Evolutionary conservation across 2,329 filamentous ascomycete species (phyloP), one percentile per base, ranked within the genome.

Genomic region (Rutstroemia sydowiana): DNA sequence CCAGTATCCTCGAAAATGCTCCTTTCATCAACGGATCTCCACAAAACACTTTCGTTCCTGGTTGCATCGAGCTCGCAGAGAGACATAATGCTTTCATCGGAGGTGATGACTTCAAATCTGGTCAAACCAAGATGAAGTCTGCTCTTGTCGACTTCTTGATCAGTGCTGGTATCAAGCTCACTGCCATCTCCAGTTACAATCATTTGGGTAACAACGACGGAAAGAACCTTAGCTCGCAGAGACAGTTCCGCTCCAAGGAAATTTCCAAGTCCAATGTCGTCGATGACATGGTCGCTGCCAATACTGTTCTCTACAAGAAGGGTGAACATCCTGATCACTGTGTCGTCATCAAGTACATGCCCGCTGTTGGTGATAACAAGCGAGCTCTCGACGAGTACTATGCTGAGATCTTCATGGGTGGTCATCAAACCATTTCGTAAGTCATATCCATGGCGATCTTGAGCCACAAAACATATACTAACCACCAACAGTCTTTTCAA

Each of bases 331-430:
- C 93, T 2, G 91, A 98, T 69, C 93, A 98, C 76, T 95, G 88
- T 55, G 93, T 98, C 55, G 93, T 98, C 63, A 98, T 98, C 83
- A 98, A 98, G 82, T 98, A 98, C 78, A 95, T 98, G 91, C 93
- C 93, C 32, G 89, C 91, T 58, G 93, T 98, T 45, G 93, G 93
- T 57, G 93, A 98, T 75, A 95, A 96, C 81, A 98, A 98, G 83
- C 90, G 93, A 68, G 93, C 93, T 50, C 79, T 98, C 50, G 93
- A 98, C 66, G 93, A 98, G 78, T 98, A 98, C 81, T 96, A 96
- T 63, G 93, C 90, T 51, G 92, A 98, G 78, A 97, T 98, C 73
- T 98, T 98, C 81, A 81, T 97, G 73, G 93, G 93, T 61, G 93
- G 93, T 39, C 93, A 97, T 74, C 93, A 98, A 77, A 97, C 90